These are phyloP conservation scores for Neurospora hispaniola DNA, from an alignment of 495 filamentous ascomycete genomes.

Conservation along the genomic window DNA sequence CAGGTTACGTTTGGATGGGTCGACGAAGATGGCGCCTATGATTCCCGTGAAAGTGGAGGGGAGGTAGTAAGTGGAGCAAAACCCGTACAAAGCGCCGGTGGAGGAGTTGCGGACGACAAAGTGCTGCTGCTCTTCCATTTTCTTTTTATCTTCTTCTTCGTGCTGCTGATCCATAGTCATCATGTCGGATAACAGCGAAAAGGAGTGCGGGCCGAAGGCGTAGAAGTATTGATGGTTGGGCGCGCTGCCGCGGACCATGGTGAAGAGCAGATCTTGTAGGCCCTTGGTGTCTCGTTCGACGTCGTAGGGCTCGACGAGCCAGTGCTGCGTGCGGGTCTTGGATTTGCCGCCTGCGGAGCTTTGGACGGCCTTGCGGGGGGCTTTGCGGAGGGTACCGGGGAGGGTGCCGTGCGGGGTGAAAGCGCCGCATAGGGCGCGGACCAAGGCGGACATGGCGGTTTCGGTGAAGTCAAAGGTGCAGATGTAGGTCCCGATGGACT, in stretches of 20 bases:
- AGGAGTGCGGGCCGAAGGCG: not conserved
- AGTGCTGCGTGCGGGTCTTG: constrained; percentile 56
- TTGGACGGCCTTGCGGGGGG: constrained; percentile 53
- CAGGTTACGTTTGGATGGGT: constrained; percentile 69
- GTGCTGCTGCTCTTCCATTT: constrained; percentile 58
- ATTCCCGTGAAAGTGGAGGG: constrained; percentile 57
- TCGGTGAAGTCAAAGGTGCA: constrained; percentile 94
- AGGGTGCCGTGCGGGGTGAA: constrained; percentile 59
- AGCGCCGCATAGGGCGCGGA: constrained; percentile 72
- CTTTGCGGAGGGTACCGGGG: constrained; percentile 59
- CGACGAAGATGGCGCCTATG: constrained; percentile 76
- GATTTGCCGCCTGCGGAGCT: constrained; percentile 69
- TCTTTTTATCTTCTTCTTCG: too few relatives aligned
- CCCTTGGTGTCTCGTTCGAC: constrained; percentile 61
- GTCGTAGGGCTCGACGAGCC: constrained; percentile 62
- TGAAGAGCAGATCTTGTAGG: constrained; percentile 21
- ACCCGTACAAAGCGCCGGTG: constrained; percentile 78
- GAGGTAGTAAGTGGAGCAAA: constrained; percentile 70
- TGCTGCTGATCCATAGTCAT: not conserved
- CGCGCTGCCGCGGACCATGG: constrained; percentile 28
- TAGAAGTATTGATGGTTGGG: constrained; percentile 33
- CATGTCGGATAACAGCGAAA: not conserved
- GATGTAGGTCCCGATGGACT: constrained; percentile 73
- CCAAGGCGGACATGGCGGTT: constrained; percentile 71
- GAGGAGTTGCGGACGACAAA: constrained; percentile 88